Base-by-base conservation (phyloP, 148 eudicot genomes). In the Oxyria digyna region DNA sequence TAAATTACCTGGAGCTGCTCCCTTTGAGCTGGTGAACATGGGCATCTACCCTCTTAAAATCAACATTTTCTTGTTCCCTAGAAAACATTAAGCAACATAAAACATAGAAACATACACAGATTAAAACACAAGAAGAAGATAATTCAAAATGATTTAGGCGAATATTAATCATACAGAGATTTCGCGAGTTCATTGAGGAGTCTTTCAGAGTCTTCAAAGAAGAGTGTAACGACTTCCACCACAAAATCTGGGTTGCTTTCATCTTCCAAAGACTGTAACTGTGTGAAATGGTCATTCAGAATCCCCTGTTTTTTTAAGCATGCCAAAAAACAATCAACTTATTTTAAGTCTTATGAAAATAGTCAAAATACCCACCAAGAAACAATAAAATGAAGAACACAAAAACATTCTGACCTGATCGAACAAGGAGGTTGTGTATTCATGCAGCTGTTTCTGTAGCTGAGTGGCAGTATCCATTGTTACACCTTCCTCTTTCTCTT, bases 21-120 rank as follows among this genome's bases (percentile, higher is more conserved):
- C 97, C 97, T 73, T 88, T 91, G 71, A 91, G 77, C 72, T 88
- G 91, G 72, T 91, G 97, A 50, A 91, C 88, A 80, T 81, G 79
- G 15, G 87, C 80, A 79, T 88, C 91, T 75, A 91, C 79, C 80
- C 73, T 84, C 77, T 73, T 80, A 67, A 80, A 91, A 71, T 91
- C 97, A 42, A 91, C 91, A 78, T 66, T 71, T 32, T 77, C 76
- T 63, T 87, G 85, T 31, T 77, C 79, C 71, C 97, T 90, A 52
- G 32, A 72, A 55, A 9, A 2, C 33, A 55, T 13, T 21, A 64
- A 38, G 18, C 3, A 20, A 64, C 8, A 33, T n/a, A 64, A 20
- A 35, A 15, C 42, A 3, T 24, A 35, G 15, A 20, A 29, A 21
- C 23, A 50, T 50, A 50, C 3, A 49, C 18, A n/a, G 2, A 49